A percentile compares a stretch with the other conserved stretches of the same genome.
Conservation (phyloP, 306 rosid genomes). For the Medicago lupulina region DNA sequence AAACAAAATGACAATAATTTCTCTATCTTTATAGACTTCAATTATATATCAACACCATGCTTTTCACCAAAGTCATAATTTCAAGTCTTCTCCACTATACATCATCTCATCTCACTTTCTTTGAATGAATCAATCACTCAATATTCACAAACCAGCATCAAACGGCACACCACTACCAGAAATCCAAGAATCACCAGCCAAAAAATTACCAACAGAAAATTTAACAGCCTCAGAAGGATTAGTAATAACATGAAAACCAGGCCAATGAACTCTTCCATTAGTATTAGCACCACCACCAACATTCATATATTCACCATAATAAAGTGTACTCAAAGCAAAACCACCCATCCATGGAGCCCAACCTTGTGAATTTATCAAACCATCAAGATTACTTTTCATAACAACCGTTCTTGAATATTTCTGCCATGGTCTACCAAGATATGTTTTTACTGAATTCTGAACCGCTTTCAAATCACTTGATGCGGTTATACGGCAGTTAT, state of each 20-base stretch:
- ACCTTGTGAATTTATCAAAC: constrained; percentile 57
- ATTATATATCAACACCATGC: not conserved
- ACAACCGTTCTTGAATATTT: constrained; percentile 73
- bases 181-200: constrained; percentile 73
- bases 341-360: constrained; percentile 78
- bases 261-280: constrained; percentile 69
- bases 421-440: constrained; percentile 81
- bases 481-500: constrained; percentile 52
- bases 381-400: constrained; percentile 60
- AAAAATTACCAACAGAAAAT: constrained; percentile 61
- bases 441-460: constrained; percentile 49
- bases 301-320: constrained; percentile 77
- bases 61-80: constrained; percentile 18
- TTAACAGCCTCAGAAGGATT: constrained; percentile 56
- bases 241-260: constrained; percentile 61
- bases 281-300: constrained; percentile 65
- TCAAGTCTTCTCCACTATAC: not conserved
- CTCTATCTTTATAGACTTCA: not conserved
- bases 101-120: not conserved
- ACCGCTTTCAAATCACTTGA: constrained; percentile 50
- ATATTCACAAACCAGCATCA: constrained; percentile 49
- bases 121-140: not conserved
- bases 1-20: constrained; percentile 35
- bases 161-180: constrained; percentile 69
- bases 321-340: constrained; percentile 61